Evolutionary conservation across 345 rosid species (phyloP).

Genomic region (Mercurialis annua): DNA sequence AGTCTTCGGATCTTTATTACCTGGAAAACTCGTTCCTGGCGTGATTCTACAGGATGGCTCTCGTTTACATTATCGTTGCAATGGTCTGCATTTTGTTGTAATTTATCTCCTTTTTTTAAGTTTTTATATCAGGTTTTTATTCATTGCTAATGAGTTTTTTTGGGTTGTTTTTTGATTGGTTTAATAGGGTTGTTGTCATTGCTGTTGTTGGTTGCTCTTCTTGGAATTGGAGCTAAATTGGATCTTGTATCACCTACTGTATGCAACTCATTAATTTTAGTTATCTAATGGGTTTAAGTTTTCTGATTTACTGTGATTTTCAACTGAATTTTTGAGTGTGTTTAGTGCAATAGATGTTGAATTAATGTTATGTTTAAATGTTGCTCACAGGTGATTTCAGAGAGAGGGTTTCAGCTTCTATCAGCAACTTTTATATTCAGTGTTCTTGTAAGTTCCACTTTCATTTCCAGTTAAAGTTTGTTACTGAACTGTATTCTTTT

Average conservation of each 20-base stretch:
- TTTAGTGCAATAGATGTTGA: background rate
- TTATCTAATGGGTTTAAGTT: too few relatives aligned
- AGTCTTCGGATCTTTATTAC: slow-evolving; percentile 53
- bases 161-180: background rate
- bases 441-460: slow-evolving; percentile 53
- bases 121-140: background rate
- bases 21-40: slow-evolving; percentile 69
- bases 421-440: slow-evolving; percentile 71
- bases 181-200: slow-evolving; percentile 55
- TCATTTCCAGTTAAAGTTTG: background rate
- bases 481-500: background rate
- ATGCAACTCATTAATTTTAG: slow-evolving; percentile 15
- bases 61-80: slow-evolving; percentile 69
- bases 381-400: slow-evolving; percentile 62
- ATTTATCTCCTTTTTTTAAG: background rate
- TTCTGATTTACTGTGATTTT: background rate
- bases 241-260: slow-evolving; percentile 59
- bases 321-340: background rate
- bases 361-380: background rate
- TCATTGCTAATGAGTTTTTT: slow-evolving; percentile 5
- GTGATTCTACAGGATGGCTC: slow-evolving; percentile 61
- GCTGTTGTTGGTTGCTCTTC: slow-evolving; percentile 48
- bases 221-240: slow-evolving; percentile 53
- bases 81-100: slow-evolving; percentile 36
- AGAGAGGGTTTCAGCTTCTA: slow-evolving; percentile 79